phyloP scores from a whole-genome alignment of 352 stramenopile genomes.

The Thraustotheca clavata region DNA sequence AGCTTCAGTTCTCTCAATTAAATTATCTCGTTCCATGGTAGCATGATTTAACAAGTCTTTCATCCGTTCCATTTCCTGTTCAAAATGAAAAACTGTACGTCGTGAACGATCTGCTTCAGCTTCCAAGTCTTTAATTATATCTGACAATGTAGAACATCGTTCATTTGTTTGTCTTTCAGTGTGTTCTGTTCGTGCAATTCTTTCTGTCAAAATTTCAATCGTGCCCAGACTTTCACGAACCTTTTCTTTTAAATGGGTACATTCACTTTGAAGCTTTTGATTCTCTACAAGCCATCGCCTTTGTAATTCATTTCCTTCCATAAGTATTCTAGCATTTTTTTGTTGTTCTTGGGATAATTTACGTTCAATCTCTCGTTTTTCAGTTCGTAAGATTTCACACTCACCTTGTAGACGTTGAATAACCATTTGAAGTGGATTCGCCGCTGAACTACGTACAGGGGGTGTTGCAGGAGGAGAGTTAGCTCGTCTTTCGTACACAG shows the following conservation, averaged over 20 bases:
- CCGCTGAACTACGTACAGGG: background rate
- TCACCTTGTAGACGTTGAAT: slow-evolving; percentile 19
- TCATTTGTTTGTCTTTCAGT: slow-evolving; percentile 2
- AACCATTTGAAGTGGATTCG: slow-evolving; percentile 12
- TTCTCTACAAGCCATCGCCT: slow-evolving; percentile 12
- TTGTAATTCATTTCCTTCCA: slow-evolving; percentile 13
- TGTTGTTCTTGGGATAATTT: slow-evolving; percentile 1
- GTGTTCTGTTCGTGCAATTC: slow-evolving; percentile 6
- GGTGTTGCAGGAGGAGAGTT: background rate
- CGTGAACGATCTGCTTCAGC: slow-evolving; percentile 1
- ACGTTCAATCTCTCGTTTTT: slow-evolving; percentile 17
- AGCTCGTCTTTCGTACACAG: no score
- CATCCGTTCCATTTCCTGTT: slow-evolving; percentile 4
- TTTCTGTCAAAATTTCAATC: slow-evolving; percentile 6
- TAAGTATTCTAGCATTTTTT: background rate
- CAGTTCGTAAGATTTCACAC: slow-evolving; percentile 10
- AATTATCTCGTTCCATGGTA: slow-evolving; percentile 37
- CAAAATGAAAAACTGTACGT: background rate
- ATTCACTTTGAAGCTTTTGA: slow-evolving; percentile 14
- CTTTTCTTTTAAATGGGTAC: slow-evolving; percentile 14
- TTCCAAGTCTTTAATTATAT: slow-evolving; percentile 17
- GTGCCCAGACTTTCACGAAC: background rate
- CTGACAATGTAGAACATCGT: background rate
- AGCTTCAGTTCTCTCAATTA: slow-evolving; percentile 58
- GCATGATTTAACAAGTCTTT: slow-evolving; percentile 5